Evolutionary conservation across 2,329 filamentous ascomycete species (phyloP), one percentile per base, ranked within the genome.

Genomic region (Verticillium alfalfae): DNA sequence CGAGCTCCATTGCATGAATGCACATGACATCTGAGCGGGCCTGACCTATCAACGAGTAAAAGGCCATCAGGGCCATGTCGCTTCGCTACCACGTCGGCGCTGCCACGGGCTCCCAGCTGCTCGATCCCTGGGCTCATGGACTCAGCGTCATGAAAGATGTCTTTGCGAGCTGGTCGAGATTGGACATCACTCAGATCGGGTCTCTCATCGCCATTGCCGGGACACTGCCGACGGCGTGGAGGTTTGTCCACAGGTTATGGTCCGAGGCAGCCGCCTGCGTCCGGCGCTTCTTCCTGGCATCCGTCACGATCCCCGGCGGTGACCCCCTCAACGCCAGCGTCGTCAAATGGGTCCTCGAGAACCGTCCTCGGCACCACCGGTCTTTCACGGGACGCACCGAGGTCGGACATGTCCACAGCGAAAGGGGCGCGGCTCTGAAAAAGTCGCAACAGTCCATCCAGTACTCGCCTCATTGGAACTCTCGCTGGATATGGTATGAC

Each of bases 401-500:
- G 56, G 62, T 74, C 7, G 70, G 70, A 13, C 66, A 71, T 6
- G 64, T 70, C 22, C 66, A 67, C 15, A 63, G 72, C 16, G 76
- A 78, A 39, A 71, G 76, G 4, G 77, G 73, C 3, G 74, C 74
- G 0, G 72, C 74, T 15, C 69, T 79, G 2, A 79, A 78, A 63
- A 79, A 77, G 67, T 78, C 74, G 15, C 70, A 71, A 10, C 72
- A 78, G 52, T 68, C 75, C 1, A 69, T 80, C 2, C 76, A 80
- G 62, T 81, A 80, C 57, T 70, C 74, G 6, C 79, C 79, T 0
- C 79, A 80, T 57, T 81, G 78, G 67, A 73, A 76, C 16, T 72
- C 74, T 1, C 68, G 74, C 8, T 80, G 79, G 76, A 82, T 88
- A 65, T 81, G 79, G 73, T 80, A 82, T 66, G 70, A 74, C 6